Base-by-base conservation (phyloP, 1,139 yeast species). In the Suhomyces taliae region DNA sequence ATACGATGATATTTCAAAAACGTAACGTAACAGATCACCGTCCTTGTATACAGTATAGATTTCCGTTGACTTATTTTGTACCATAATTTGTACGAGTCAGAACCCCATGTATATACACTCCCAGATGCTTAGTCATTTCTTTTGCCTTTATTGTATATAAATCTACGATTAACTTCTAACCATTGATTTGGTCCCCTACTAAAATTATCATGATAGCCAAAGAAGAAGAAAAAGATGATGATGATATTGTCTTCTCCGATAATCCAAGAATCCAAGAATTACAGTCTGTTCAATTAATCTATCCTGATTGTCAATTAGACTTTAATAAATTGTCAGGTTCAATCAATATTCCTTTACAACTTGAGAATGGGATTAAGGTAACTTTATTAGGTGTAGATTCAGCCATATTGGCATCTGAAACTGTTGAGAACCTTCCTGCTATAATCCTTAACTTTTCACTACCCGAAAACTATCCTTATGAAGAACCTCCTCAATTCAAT, bases 201-300 rank as follows among this genome's bases (percentile, higher is more conserved):
- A 19, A 19, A 6, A 4, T 19, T 4, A 19, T 19, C 24, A 19
- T 19, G 24, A 19, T 19, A 19, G 24, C 24, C 24, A 19, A 19
- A 19, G 24, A 19, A 2, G 24, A 19, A n/a, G n/a, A n/a, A n/a
- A n/a, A n/a, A n/a, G 24, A 19, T 19, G 24, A 19, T 6, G 43
- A 36, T 5, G 29, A 36, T 10, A 34, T 31, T 14, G 39, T 37
- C 31, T 46, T 46, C 33, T 46, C 67, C 1, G 66, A 63, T 4
- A 66, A 66, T 50, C 33, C 48, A 41, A 47, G 59, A 34, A 43
- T 47, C 11, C 76, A 77, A 48, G 86, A 82, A 53, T 58, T 83
- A 27, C 74, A 71, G 43, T 72, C 81, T 2, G 56, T 82, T 34
- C 54, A 54, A 45, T 75, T 78, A 4, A 82, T 82, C 40, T 83